phyloP scores from a whole-genome alignment of 2,329 filamentous ascomycete genomes.

The Aspergillus pseudoterreus region DNA sequence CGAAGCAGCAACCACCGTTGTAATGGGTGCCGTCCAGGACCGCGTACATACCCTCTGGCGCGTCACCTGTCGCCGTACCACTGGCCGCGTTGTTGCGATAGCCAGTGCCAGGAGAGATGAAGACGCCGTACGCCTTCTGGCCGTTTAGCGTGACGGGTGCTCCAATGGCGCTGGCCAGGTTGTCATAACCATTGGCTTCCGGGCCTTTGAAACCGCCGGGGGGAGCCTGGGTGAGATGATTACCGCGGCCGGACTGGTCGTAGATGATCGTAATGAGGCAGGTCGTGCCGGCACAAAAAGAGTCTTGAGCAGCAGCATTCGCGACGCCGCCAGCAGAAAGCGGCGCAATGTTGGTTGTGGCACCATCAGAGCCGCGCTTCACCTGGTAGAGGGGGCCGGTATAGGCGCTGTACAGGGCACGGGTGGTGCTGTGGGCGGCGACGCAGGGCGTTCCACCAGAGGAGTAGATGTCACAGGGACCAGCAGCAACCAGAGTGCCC shows the following conservation, averaged over 20 bases:
- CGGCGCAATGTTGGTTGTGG: conserved; percentile 49
- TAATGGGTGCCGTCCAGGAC: conserved; percentile 33
- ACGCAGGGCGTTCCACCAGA: conserved; percentile 59
- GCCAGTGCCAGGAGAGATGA: conserved; percentile 58
- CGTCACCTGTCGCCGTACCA: conserved; percentile 54
- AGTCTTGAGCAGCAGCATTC: conserved; percentile 58
- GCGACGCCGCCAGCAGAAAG: conserved; percentile 59
- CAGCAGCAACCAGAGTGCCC: conserved; percentile 44
- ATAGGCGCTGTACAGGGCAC: conserved; percentile 56
- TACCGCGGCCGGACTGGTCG: conserved; percentile 60
- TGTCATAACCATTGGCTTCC: conserved; percentile 55
- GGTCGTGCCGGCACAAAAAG: conserved; percentile 58
- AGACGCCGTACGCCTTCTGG: conserved; percentile 62
- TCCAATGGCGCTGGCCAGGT: conserved; percentile 56
- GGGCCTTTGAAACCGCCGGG: conserved; percentile 57
- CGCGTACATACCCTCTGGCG: conserved; percentile 39
- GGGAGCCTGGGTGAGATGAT: conserved; percentile 62
- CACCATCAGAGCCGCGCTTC: conserved; percentile 50
- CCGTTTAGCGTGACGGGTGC: conserved; percentile 61
- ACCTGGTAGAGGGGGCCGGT: conserved; percentile 58
- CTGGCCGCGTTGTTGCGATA: conserved; percentile 57
- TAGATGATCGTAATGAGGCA: conserved; percentile 64
- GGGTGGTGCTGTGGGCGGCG: conserved; percentile 63
- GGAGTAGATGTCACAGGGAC: conserved; percentile 60
- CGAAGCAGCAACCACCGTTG: conserved; percentile 43